phyloP scores from a whole-genome alignment of 495 filamentous ascomycete species.

The Lepraria neglecta region DNA sequence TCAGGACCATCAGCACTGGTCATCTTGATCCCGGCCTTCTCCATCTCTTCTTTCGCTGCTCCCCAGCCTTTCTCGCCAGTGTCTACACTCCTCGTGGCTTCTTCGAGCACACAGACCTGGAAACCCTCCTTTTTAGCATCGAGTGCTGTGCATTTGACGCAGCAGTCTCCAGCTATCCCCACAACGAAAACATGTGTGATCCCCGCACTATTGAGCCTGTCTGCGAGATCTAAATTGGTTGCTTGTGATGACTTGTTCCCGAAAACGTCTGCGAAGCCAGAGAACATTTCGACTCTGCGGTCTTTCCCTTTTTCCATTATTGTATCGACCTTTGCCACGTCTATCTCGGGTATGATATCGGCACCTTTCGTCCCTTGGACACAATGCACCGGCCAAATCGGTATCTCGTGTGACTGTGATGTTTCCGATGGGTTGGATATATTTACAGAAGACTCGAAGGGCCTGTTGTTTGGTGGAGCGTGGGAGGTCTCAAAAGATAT shows the following conservation, averaged over 20 bases:
- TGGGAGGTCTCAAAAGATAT: conserved; percentile 89
- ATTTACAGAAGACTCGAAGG: conserved; percentile 57
- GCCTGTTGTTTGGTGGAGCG: conserved; percentile 51
- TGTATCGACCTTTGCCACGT: conserved; percentile 50
- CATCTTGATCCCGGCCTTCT: conserved; percentile 46
- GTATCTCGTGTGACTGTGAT: conserved; percentile 56
- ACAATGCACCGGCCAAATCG: conserved; percentile 88
- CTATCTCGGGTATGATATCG: conserved; percentile 67
- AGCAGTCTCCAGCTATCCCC: conserved; percentile 84
- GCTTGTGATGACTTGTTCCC: conserved; percentile 42
- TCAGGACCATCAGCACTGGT: conserved; percentile 44
- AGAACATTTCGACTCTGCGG: conserved; percentile 80
- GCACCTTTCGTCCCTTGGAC: conserved; percentile 68
- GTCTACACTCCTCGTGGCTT: conserved; percentile 68
- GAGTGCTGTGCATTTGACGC: conserved; percentile 72
- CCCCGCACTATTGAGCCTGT: conserved; percentile 46
- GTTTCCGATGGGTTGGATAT: conserved; percentile 64
- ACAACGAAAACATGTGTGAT: conserved; percentile 76
- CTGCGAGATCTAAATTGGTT: conserved; percentile 54
- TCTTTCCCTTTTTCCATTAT: conserved; percentile 74
- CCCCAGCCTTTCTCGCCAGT: conserved; percentile 48
- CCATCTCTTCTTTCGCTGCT: conserved; percentile 49
- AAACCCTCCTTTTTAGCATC: conserved; percentile 76
- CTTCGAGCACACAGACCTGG: conserved; percentile 65
- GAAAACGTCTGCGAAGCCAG: conserved; percentile 74